phyloP scores from a whole-genome alignment of 75 land plant species.

The Azolla pinnata region DNA sequence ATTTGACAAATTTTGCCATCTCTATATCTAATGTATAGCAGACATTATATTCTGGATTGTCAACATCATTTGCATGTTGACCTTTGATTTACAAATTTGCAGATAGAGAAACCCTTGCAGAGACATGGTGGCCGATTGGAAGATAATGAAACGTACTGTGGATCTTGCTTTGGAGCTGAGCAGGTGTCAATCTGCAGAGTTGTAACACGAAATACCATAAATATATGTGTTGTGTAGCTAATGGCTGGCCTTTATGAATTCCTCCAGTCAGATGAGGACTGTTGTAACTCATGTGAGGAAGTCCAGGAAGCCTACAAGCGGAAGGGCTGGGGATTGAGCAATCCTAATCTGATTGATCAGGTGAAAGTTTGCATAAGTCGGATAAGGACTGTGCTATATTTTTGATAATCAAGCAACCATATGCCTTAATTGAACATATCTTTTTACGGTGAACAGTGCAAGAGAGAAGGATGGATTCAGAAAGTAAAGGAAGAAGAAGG shows the following conservation, averaged over 20 bases:
- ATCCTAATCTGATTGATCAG: conserved; percentile 90
- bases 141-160: conserved; percentile 89
- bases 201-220: no score
- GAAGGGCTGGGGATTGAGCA: conserved; percentile 86
- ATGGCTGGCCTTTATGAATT: no score
- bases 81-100: no score
- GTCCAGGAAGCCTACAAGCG: conserved; percentile 89
- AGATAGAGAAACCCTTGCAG: conserved; percentile 87
- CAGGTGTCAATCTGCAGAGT: no score
- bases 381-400: no score
- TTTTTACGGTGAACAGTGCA: conserved; percentile 48
- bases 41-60: no score
- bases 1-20: no score
- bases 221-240: no score
- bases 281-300: conserved; percentile 91
- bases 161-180: conserved; percentile 94
- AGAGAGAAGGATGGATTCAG: conserved; percentile 82
- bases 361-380: conserved; percentile 20
- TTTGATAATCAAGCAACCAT: no score
- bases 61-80: no score
- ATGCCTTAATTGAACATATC: no score
- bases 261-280: conserved; percentile 77
- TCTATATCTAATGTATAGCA: no score
- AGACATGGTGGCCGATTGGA: conserved; percentile 92
- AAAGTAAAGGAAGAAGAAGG: conserved; percentile 92